Base-by-base conservation (phyloP, 1,139 yeast species). In the Meyerozyma guilliermondii region DNA sequence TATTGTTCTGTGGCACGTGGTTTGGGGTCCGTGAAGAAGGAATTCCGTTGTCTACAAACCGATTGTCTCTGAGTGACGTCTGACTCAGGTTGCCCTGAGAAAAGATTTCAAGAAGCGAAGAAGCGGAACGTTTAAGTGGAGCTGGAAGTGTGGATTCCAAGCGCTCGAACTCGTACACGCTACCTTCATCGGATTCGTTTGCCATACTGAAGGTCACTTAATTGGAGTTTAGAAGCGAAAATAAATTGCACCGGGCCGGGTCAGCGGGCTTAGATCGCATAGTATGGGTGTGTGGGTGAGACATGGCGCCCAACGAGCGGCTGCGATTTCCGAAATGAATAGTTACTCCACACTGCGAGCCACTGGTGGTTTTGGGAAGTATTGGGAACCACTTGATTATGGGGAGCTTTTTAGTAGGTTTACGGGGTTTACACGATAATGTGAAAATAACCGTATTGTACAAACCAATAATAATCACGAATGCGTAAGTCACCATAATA, bases 131-230 rank as follows among this genome's bases (percentile, higher is more conserved):
- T 44, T 67, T 65, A 40, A 72, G 63, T 2, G 69, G 57, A 30
- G 64, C 71, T n/a, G 78, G 78, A 39, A 72, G 60, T 0, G 74
- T 68, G 5, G 71, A 66, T 50, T 72, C 78, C 48, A 72, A 61
- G 40, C 72, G 56, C 53, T 71, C 77, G 49, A 72, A 71, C 53
- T 72, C 77, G 13, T 48, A 39, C 14, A 56, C 41, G 3, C 61
- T 59, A 41, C 61, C 66, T 31, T 54, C 53, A 38, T 59, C 64
- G 22, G 61, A 57, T 20, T 56, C 60, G 42, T 50, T 44, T 13
- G 36, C 13, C 33, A 11, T 20, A 17, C 17, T 24, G 22, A 20
- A 18, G 22, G 6, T 20, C 6, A 20, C 6, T 20, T 5, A 20
- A 20, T 20, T 20, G 22, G 22, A 20, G 22, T 20, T 20, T 20